Percentiles rank a stretch among this genome's conserved stretches.
Conservation (phyloP, 176 grass and related monocot species). For the Tillandsia leiboldiana region DNA sequence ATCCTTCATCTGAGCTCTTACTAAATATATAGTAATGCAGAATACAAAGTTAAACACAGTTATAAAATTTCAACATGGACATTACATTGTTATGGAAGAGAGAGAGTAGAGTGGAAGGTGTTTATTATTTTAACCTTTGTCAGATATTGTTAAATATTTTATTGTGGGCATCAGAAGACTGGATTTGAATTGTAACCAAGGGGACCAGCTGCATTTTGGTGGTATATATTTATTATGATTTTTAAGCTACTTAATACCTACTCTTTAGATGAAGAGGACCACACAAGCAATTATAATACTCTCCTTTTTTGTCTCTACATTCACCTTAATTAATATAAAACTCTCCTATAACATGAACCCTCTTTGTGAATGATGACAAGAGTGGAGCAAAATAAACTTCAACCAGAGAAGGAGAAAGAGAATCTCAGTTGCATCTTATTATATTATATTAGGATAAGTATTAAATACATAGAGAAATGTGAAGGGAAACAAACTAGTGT, state of each 20-base stretch:
- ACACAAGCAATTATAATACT: neutral
- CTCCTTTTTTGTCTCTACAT: neutral
- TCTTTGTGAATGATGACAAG: neutral
- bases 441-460: neutral
- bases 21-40: too few relatives aligned
- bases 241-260: neutral
- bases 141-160: constrained; percentile 13
- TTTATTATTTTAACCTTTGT: constrained; percentile 9
- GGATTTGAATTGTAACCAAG: neutral
- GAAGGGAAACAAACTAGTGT: constrained; percentile 25
- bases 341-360: neutral
- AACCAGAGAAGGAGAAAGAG: constrained; percentile 17
- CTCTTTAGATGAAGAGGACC: neutral
- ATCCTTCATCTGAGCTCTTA: too few relatives aligned
- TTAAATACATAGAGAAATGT: constrained; percentile 21
- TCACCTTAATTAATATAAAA: neutral
- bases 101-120: neutral
- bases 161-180: neutral
- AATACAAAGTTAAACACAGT: too few relatives aligned
- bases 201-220: neutral
- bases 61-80: constrained; percentile 3
- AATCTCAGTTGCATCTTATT: constrained; percentile 26
- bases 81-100: neutral
- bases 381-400: constrained; percentile 15
- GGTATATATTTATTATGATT: neutral